These are phyloP conservation scores for Heliamphora exappendiculata DNA, from an alignment of 148 eudicot genomes.

Conservation along the genomic window DNA sequence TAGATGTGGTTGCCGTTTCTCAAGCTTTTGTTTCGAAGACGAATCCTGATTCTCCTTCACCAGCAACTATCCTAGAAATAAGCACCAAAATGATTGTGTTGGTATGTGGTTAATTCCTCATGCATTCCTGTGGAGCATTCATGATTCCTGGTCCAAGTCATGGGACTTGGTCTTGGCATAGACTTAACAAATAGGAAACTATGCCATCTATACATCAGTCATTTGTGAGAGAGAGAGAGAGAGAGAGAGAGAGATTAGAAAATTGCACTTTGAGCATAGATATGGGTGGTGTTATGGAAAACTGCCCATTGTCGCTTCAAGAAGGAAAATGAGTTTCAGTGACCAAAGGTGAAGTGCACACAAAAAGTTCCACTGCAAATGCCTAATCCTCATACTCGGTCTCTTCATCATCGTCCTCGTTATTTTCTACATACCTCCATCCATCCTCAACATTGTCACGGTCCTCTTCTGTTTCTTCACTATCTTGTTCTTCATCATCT, in stretches of 20 bases:
- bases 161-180: no score
- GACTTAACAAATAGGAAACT: neutral
- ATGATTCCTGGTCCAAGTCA: no score
- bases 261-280: no score
- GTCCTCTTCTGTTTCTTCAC: conserved; percentile 97
- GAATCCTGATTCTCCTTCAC: no score
- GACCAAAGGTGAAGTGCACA: neutral
- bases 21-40: no score
- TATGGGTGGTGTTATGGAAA: neutral
- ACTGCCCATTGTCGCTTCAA: neutral
- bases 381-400: conserved; percentile 74
- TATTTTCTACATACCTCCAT: conserved; percentile 64
- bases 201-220: neutral
- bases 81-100: no score
- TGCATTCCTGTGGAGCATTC: no score
- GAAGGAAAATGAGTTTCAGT: neutral
- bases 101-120: no score
- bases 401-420: conserved; percentile 88
- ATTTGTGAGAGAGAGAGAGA: neutral
- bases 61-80: no score
- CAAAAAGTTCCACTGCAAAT: neutral
- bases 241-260: neutral
- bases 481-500: conserved; percentile 67
- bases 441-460: conserved; percentile 64
- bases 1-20: no score